Evolutionary conservation across 169 alveolate genomes (phyloP), one percentile per base, ranked within the genome.

Genomic region (Plasmodium billcollinsi): DNA sequence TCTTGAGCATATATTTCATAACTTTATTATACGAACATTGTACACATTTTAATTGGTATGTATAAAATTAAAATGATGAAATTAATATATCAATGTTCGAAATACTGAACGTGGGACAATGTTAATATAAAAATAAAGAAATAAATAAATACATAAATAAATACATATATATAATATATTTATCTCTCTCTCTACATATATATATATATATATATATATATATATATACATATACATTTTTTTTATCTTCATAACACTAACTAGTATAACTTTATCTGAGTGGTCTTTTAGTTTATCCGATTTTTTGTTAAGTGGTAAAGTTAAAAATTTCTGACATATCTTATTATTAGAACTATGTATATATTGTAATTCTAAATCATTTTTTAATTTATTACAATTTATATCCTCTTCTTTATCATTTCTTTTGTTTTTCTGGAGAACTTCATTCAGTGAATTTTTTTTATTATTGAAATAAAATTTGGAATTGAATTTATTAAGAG

Each of bases 311-410:
- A 66, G 62, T 18, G 72, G 58, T 7, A 78, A 70, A n/a, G 90
- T 78, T 15, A 78, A 54, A 67, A 78, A 78, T 61, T 78, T 78
- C 33, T 78, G 90, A 47, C 90, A 78, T 15, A 78, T 78, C 52
- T 78, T 78, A 71, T 78, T 78, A 71, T 78, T 78, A 11, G 90
- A 65, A 21, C 54, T 78, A 70, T 78, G 90, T 14, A 78, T 78
- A 50, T 78, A 78, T 29, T 78, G 80, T 33, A 78, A 71, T 45
- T 78, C 90, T 45, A 78, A 67, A 47, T 78, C 90, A 12, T 78
- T 78, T n/a, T 78, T 78, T 71, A 78, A 61, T 47, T 67, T 78
- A 52, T 78, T 67, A 12, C 11, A 49, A 12, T 50, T 26, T 14
- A 18, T 52, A 33, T 20, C 65, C 21, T 14, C 62, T 67, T 3